phyloP scores from a whole-genome alignment of 116 monocot species.

The Cymodocea nodosa region DNA sequence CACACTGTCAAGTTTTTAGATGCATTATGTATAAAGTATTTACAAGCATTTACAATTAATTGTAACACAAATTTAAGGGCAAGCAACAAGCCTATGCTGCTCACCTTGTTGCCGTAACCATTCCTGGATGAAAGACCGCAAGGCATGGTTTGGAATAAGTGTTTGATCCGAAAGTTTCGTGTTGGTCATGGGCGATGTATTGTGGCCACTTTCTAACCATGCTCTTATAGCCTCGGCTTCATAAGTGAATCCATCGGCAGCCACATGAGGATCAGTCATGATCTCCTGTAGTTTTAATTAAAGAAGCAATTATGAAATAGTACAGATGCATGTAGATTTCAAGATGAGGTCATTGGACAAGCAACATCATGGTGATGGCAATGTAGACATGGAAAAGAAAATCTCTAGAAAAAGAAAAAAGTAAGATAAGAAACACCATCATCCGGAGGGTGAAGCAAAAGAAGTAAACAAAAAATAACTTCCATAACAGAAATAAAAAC shows the following conservation, averaged over 20 bases:
- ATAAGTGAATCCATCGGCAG: slow-evolving; percentile 45
- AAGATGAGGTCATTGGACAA: too few relatives aligned
- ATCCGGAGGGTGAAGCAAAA: too few relatives aligned
- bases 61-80: neutral
- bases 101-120: slow-evolving; percentile 25
- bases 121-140: slow-evolving; percentile 53
- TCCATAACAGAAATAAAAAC: too few relatives aligned
- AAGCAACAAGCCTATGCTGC: neutral
- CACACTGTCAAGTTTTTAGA: neutral
- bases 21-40: too few relatives aligned
- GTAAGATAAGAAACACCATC: too few relatives aligned
- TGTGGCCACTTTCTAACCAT: slow-evolving; percentile 39
- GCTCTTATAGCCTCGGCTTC: slow-evolving; percentile 41
- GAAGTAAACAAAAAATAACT: too few relatives aligned
- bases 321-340: neutral
- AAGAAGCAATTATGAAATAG: neutral
- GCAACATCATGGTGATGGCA: too few relatives aligned
- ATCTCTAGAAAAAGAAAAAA: too few relatives aligned
- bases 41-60: neutral
- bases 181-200: slow-evolving; percentile 75
- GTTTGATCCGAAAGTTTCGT: slow-evolving; percentile 20
- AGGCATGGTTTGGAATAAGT: slow-evolving; percentile 44
- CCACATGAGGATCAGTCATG: slow-evolving; percentile 43
- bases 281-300: slow-evolving; percentile 22
- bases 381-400: too few relatives aligned